Conservation (phyloP, 2,329 filamentous ascomycete species). For the Penicillium expansum region DNA sequence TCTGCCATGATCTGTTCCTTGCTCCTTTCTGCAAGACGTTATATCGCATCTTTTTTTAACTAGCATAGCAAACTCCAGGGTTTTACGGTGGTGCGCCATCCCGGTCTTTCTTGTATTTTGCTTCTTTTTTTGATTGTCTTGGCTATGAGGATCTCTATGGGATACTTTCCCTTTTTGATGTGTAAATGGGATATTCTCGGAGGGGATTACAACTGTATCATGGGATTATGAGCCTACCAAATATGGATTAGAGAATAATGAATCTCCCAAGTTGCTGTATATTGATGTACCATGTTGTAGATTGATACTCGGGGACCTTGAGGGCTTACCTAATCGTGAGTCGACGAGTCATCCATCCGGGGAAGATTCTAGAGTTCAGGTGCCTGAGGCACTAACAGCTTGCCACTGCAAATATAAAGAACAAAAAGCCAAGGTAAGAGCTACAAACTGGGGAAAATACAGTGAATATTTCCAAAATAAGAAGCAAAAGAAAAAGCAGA, state of each 20-base stretch:
- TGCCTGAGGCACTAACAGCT: background rate
- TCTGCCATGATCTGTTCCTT: slow-evolving; percentile 10
- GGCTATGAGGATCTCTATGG: background rate
- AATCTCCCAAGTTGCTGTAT: background rate
- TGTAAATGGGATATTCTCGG: background rate
- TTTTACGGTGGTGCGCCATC: slow-evolving; percentile 19
- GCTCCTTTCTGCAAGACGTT: slow-evolving; percentile 8
- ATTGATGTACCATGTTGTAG: background rate
- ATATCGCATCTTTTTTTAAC: slow-evolving; percentile 26
- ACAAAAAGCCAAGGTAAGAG: background rate
- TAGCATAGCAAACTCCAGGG: slow-evolving; percentile 41
- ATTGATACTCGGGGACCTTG: background rate
- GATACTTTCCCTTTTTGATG: no score
- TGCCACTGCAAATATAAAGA: background rate
- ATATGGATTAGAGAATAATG: background rate
- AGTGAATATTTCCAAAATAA: background rate
- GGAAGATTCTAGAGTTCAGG: slow-evolving; percentile 5
- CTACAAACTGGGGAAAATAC: background rate
- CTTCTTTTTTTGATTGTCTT: slow-evolving; percentile 5
- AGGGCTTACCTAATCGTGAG: background rate
- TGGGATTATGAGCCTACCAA: background rate
- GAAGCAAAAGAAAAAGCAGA: background rate
- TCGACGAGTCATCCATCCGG: slow-evolving; percentile 3
- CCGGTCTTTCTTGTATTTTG: slow-evolving; percentile 20
- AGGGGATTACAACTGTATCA: background rate